Evolutionary conservation across 345 rosid genomes (phyloP).

Genomic region (Aquilaria malaccensis): DNA sequence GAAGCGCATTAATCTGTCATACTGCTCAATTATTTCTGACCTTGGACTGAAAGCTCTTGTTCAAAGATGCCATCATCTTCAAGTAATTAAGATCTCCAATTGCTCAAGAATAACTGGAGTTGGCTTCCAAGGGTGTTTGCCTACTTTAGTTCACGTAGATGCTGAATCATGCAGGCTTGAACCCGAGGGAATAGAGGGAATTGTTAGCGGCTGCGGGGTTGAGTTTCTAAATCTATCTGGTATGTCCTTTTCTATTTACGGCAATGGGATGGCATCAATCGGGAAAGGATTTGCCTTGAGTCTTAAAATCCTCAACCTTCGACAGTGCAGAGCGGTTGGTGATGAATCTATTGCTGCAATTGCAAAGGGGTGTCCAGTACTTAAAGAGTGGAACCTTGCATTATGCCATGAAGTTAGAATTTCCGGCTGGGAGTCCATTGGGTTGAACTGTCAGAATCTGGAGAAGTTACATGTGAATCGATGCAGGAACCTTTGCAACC

Average conservation of each 20-base stretch:
- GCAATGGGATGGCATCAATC: slow-evolving; percentile 32
- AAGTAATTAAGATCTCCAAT: slow-evolving; percentile 44
- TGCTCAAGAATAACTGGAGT: slow-evolving; percentile 43
- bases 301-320: slow-evolving; percentile 52
- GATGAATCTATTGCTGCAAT: slow-evolving; percentile 59
- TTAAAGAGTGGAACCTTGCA: slow-evolving; percentile 69
- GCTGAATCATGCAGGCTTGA: slow-evolving; percentile 50
- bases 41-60: slow-evolving; percentile 35
- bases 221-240: slow-evolving; percentile 45
- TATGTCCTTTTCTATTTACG: slow-evolving; percentile 15
- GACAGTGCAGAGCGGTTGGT: slow-evolving; percentile 54
- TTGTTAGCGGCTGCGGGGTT: slow-evolving; percentile 65
- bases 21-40: slow-evolving; percentile 49
- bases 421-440: slow-evolving; percentile 58
- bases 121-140: slow-evolving; percentile 55
- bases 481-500: slow-evolving; percentile 52
- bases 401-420: slow-evolving; percentile 49
- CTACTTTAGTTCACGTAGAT: slow-evolving; percentile 41
- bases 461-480: slow-evolving; percentile 69
- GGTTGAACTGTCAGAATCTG: slow-evolving; percentile 41
- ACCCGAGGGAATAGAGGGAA: slow-evolving; percentile 43
- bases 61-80: slow-evolving; percentile 42
- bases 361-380: slow-evolving; percentile 61
- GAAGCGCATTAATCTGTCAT: slow-evolving; percentile 45
- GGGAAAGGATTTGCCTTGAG: slow-evolving; percentile 47